These are phyloP conservation scores for Pisolithus marmoratus DNA, from an alignment of 768 basidiomycete genomes.

Conservation along the genomic window DNA sequence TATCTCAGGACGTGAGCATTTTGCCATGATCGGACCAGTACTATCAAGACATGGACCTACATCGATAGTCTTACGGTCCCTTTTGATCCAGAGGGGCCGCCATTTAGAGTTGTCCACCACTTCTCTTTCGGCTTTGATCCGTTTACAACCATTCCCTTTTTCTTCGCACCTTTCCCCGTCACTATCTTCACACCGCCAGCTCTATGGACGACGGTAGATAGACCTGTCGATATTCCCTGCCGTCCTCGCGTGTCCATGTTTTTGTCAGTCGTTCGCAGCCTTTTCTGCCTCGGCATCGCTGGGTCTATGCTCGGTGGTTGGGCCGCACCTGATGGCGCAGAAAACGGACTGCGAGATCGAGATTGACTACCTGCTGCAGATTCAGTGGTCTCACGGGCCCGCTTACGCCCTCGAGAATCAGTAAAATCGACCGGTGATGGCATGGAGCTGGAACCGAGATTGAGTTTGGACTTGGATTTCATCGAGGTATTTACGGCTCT, in stretches of 20 bases:
- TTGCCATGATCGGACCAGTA: too few relatives aligned
- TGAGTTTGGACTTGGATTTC: background rate
- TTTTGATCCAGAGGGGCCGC: background rate
- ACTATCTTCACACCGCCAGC: constrained; percentile 8
- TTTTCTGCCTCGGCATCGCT: background rate
- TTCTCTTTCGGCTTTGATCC: constrained; percentile 7
- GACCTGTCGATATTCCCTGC: constrained; percentile 60
- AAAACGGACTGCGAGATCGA: background rate
- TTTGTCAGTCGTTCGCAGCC: constrained; percentile 11
- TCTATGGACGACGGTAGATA: constrained; percentile 45
- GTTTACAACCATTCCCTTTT: constrained; percentile 10
- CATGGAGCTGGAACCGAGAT: background rate
- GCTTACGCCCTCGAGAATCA: background rate
- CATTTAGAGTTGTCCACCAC: constrained; percentile 44
- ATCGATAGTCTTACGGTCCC: background rate
- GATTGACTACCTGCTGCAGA: background rate
- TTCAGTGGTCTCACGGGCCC: background rate
- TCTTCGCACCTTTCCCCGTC: constrained; percentile 1
- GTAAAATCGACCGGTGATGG: background rate
- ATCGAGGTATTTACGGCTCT: constrained; percentile 3
- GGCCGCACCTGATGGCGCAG: background rate
- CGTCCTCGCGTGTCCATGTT: constrained; percentile 44
- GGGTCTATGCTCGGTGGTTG: background rate
- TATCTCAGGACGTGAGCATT: too few relatives aligned
- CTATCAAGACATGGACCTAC: too few relatives aligned